Evolutionary conservation across 305 asterid species (phyloP), one percentile per base, ranked within the genome.

Genomic region (Solanum hybrid): DNA sequence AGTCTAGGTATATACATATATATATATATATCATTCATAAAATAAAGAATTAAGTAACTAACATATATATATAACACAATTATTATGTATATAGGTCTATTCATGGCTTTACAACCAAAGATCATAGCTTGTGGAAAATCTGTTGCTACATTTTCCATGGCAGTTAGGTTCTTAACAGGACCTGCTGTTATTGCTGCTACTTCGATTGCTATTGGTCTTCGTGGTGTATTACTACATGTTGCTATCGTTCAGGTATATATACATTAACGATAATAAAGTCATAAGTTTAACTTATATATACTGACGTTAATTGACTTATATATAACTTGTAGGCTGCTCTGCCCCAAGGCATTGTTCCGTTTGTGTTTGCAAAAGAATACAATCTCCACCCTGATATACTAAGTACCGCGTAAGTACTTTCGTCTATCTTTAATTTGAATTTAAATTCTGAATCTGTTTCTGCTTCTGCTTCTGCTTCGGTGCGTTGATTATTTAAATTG

Each of bases 161-260:
- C 96, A 4, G 99, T 97, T 29, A 94, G 99, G 92, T 97, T 97
- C 95, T 87, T 97, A 81, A 96, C 98, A 0, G 99, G 99, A 9
- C 99, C 99, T 1, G 99, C 99, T 37, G 98, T 97, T 33, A 97
- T 97, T 88, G 98, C 99, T 57, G 98, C 99, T 29, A 96, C 99
- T 14, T 96, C 99, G 67, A 94, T 96, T 31, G 97, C 97, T 4
- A 95, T 95, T 89, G 99, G 99, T 89, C 95, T 97, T 74, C 92
- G 98, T 1, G 99, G 99, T 35, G 97, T 94, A 71, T 97, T 97
- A 67, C 64, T 97, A 73, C 99, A 96, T 78, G 93, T 97, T 1
- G 99, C 98, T 16, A 97, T 97, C 74, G 97, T 97, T 84, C 99
- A 97, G 99, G 99, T 97, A 61, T 57, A 57, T 57, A 57, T 57